These are phyloP conservation scores for Raphanus raphanistrum DNA, from an alignment of 345 rosid genomes.

Conservation along the genomic window DNA sequence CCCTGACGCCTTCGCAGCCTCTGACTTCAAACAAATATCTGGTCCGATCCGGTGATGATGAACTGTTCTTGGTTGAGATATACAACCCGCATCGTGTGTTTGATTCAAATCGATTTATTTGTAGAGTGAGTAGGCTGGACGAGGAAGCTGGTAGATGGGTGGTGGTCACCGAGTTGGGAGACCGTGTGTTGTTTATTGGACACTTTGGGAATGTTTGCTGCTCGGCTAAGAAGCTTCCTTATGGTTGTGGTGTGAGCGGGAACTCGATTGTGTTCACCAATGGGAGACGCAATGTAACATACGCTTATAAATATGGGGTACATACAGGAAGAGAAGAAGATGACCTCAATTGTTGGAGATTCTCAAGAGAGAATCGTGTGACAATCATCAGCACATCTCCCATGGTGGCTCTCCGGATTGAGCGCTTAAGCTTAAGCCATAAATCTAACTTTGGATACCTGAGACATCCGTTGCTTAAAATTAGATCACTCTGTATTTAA, in stretches of 20 bases:
- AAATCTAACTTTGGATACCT: neutral
- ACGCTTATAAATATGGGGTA: neutral
- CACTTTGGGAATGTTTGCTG: neutral
- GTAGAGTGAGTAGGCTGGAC: neutral
- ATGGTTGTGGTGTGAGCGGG: neutral
- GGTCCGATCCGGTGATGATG: neutral
- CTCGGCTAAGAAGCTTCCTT: neutral
- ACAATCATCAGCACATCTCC: neutral
- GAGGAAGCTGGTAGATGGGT: neutral
- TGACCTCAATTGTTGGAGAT: neutral
- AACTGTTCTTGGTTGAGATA: neutral
- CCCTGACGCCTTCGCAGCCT: neutral
- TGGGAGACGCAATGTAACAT: neutral
- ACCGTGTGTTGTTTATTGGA: neutral
- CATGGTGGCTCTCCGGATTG: neutral
- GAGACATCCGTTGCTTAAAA: neutral
- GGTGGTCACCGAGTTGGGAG: neutral
- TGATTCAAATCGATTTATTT: neutral
- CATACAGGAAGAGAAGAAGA: neutral
- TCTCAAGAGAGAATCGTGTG: neutral
- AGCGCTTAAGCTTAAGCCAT: neutral
- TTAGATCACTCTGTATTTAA: no score
- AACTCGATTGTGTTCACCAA: neutral
- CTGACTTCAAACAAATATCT: neutral
- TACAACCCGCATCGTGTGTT: neutral